Conservation (phyloP, 495 filamentous ascomycete species). For the Patellaria atrata region DNA sequence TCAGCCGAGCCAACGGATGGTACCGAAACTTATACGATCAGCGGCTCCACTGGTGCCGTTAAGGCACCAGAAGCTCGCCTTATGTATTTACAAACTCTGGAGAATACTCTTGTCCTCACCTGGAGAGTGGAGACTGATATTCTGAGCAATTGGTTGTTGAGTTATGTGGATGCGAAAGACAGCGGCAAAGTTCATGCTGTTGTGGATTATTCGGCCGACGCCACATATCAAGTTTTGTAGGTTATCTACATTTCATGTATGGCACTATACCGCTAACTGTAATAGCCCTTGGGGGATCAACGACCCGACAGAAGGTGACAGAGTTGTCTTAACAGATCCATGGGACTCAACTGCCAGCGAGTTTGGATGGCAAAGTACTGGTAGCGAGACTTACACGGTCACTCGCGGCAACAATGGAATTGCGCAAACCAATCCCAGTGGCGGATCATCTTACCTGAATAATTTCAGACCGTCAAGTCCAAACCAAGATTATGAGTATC, state of each 20-base stretch:
- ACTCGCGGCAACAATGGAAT: constrained; percentile 38
- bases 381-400: constrained; percentile 26
- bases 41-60: constrained; percentile 26
- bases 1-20: constrained; percentile 23
- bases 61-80: constrained; percentile 33
- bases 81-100: constrained; percentile 32
- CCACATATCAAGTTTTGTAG: constrained; percentile 31
- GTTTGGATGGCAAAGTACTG: constrained; percentile 32
- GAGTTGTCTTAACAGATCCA: constrained; percentile 28
- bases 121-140: constrained; percentile 39
- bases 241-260: neutral
- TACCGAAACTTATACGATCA: constrained; percentile 26
- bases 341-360: constrained; percentile 26
- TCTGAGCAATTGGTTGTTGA: constrained; percentile 35
- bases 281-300: constrained; percentile 30
- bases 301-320: constrained; percentile 32
- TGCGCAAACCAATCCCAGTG: constrained; percentile 32
- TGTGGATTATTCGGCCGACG: constrained; percentile 35
- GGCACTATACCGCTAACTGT: neutral
- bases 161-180: constrained; percentile 33
- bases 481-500: constrained; percentile 29
- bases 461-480: constrained; percentile 29
- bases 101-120: constrained; percentile 29
- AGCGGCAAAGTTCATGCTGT: constrained; percentile 30
- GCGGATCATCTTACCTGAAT: constrained; percentile 26